phyloP scores from a whole-genome alignment of 1,284 basidiomycete genomes.

The Pseudozyma thailandica region DNA sequence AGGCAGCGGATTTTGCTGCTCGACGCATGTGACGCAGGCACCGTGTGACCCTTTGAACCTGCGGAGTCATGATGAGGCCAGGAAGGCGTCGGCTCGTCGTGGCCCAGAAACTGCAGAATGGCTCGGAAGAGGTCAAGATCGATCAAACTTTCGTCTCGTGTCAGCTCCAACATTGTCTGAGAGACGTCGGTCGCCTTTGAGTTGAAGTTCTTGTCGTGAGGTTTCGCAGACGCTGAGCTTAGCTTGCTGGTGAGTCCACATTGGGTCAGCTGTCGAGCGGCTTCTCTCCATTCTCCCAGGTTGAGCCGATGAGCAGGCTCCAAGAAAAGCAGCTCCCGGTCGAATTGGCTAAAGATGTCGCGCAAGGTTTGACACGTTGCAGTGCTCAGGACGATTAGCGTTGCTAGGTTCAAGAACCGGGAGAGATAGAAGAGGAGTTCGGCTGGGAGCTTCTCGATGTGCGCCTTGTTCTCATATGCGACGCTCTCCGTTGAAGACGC shows the following conservation, averaged over 20 bases:
- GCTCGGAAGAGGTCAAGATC: conserved; percentile 31
- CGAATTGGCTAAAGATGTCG: conserved; percentile 24
- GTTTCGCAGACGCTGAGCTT: too few relatives aligned
- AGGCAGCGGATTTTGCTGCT: conserved; percentile 21
- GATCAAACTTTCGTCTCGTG: conserved; percentile 35
- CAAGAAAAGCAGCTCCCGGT: conserved; percentile 29
- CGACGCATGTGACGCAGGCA: too few relatives aligned
- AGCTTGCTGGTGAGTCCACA: neutral
- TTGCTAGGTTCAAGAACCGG: conserved; percentile 25
- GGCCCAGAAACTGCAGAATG: conserved; percentile 16
- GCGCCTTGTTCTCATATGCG: neutral
- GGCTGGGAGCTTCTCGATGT: conserved; percentile 23
- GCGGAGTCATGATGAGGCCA: neutral
- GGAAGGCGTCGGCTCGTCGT: too few relatives aligned
- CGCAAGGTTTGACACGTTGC: conserved; percentile 16
- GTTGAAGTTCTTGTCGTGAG: neutral
- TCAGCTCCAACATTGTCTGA: conserved; percentile 15
- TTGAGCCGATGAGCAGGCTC: conserved; percentile 34
- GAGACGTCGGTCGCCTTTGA: neutral
- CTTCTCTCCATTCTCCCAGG: conserved; percentile 38
- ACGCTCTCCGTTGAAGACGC: too few relatives aligned
- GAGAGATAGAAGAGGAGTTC: conserved; percentile 37
- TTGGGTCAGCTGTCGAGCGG: conserved; percentile 11
- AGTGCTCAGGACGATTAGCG: conserved; percentile 21
- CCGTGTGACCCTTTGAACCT: too few relatives aligned